Evolutionary conservation across 2,329 filamentous ascomycete genomes (phyloP), one percentile per base, ranked within the genome.

Genomic region (Boeremia exigua): DNA sequence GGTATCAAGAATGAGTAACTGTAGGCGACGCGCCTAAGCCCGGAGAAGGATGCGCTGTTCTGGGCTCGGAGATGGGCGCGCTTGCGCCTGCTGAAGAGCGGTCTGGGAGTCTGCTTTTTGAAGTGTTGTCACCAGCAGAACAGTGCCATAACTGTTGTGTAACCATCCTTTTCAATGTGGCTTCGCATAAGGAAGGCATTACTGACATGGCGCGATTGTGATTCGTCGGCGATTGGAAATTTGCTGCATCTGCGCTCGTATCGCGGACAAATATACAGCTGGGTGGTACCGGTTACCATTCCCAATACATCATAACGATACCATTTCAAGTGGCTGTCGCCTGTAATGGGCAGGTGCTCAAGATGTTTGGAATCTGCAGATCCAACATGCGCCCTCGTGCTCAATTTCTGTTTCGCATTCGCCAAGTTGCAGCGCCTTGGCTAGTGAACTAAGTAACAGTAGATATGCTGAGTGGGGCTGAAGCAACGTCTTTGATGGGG

Each of bases 401-500:
- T 49, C n/a, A 5, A 19, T 19, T 27, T 45, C 27, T 11, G 45
- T 32, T 17, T 33, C 17, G 30, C 12, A 10, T 23, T 43, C 19
- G 17, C 10, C 1, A 25, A 5, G 4, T 25, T 11, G 28, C 14
- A 23, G 23, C 47, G 28, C 15, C 10, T 30, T 15, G 12, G 23
- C 29, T 6, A 6, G 14, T 45, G 25, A n/a, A 19, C 17, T 61
- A 75, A 80, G 61, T 81, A 55, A 48, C 33, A n/a, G 19, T 14
- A 12, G 28, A 19, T 23, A 23, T 42, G 6, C 17, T 30, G n/a
- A 28, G 14, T 6, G 2, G 12, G n/a, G 8, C 17, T 40, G 19
- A 25, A 27, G 15, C 33, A 28, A n/a, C 19, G 11, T 29, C 12
- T 14, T 17, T 34, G 34, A 28, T 32, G 39, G 42, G 29, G 32